phyloP scores from a whole-genome alignment of 495 filamentous ascomycete genomes.

The Chaetomidium leptoderma region DNA sequence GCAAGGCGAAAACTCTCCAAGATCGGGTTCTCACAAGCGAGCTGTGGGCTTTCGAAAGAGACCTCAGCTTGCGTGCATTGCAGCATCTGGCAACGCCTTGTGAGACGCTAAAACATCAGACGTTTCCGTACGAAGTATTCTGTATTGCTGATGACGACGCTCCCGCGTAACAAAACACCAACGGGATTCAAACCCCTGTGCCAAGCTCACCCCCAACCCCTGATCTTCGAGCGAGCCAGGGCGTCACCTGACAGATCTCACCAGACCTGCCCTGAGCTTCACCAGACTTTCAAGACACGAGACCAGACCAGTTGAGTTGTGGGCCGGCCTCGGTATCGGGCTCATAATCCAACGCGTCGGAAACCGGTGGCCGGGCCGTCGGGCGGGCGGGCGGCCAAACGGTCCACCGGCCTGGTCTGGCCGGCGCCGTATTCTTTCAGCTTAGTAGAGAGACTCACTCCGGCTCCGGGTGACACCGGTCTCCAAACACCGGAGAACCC shows the following conservation, averaged over 20 bases:
- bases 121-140: too few relatives aligned
- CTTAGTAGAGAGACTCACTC: too few relatives aligned
- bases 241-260: constrained; percentile 2
- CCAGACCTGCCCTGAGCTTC: too few relatives aligned
- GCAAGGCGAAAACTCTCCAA: too few relatives aligned
- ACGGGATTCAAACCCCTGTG: not conserved
- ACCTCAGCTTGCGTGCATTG: not conserved
- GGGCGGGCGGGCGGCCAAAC: not conserved
- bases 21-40: too few relatives aligned
- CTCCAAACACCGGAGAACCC: too few relatives aligned
- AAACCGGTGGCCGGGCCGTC: not conserved
- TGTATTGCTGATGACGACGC: too few relatives aligned
- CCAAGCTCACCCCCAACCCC: not conserved
- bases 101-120: too few relatives aligned
- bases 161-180: not conserved
- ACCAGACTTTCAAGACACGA: not conserved
- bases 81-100: too few relatives aligned
- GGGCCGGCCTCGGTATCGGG: constrained; percentile 1
- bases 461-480: too few relatives aligned
- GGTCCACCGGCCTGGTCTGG: not conserved
- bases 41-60: not conserved
- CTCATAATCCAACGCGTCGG: not conserved
- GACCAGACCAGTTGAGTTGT: not conserved
- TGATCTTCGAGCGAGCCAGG: not conserved
- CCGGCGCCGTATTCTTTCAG: too few relatives aligned